Conservation (phyloP, 78 protist species). For the Trichosphaerium sp. region DNA sequence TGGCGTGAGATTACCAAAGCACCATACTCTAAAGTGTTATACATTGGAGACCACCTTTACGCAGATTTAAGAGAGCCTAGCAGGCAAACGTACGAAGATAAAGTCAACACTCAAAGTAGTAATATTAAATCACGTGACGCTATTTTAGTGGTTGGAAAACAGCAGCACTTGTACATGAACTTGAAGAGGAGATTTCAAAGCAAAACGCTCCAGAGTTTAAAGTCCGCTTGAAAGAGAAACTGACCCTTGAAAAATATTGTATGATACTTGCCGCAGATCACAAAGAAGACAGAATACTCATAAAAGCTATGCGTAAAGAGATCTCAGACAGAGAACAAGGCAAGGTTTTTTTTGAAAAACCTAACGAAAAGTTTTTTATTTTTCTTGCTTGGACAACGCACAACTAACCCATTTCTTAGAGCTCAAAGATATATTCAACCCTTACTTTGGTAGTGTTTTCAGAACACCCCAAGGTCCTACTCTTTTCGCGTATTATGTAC, state of each 20-base stretch:
- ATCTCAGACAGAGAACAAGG: no score
- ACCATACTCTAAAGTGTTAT: slow-evolving; percentile 21
- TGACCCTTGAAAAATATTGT: no score
- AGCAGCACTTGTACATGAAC: slow-evolving; percentile 21
- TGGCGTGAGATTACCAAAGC: no score
- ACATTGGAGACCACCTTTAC: slow-evolving; percentile 31
- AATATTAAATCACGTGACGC: no score
- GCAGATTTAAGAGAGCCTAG: slow-evolving; percentile 26
- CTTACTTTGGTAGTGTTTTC: slow-evolving; percentile 19
- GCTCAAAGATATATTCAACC: slow-evolving; percentile 26
- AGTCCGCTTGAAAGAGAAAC: no score
- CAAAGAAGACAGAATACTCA: no score
- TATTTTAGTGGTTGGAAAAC: slow-evolving; percentile 36
- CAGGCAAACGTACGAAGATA: no score
- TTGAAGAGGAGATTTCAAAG: slow-evolving; percentile 21
- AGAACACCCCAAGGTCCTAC: slow-evolving; percentile 32
- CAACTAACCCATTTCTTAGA: slow-evolving; percentile 11
- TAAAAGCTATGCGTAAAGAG: no score
- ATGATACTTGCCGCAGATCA: no score
- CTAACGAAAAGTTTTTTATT: slow-evolving; percentile 3
- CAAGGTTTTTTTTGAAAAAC: slow-evolving; percentile 22
- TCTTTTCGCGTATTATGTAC: slow-evolving; percentile 24
- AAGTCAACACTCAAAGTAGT: no score
- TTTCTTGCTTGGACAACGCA: slow-evolving; percentile 11
- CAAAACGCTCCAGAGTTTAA: slow-evolving; percentile 37